phyloP scores from a whole-genome alignment of 148 eudicot species.

The Nepenthes gracilis region DNA sequence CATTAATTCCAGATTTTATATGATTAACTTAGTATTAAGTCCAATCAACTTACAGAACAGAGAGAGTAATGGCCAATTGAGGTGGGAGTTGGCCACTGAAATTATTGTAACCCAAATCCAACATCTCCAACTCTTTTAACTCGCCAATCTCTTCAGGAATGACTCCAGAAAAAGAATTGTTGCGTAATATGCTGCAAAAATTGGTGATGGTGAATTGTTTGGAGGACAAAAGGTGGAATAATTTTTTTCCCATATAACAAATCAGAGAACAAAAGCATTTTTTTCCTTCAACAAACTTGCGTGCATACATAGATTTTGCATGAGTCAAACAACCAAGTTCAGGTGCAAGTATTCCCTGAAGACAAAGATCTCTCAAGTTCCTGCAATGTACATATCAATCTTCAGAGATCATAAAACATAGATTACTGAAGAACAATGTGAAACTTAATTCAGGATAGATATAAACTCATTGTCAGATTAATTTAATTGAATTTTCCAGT shows the following conservation, averaged over 20 bases:
- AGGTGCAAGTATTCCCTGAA: constrained; percentile 63
- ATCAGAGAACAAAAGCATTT: neutral
- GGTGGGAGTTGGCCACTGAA: constrained; percentile 33
- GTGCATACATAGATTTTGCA: constrained; percentile 57
- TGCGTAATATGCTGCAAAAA: constrained; percentile 50
- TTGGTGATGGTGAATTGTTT: neutral
- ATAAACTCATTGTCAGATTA: neutral
- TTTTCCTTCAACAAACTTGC: neutral
- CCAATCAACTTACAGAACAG: constrained; percentile 40
- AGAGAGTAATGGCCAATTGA: constrained; percentile 26
- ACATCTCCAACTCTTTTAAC: constrained; percentile 48
- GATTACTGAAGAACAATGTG: neutral
- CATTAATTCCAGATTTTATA: neutral
- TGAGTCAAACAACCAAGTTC: constrained; percentile 49
- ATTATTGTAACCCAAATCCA: constrained; percentile 63
- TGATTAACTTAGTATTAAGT: neutral
- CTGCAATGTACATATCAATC: constrained; percentile 24
- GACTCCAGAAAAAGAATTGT: constrained; percentile 69
- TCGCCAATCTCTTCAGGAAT: constrained; percentile 52
- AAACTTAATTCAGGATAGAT: neutral
- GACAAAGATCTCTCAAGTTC: constrained; percentile 61
- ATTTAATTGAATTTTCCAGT: neutral
- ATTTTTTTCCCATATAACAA: neutral
- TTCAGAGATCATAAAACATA: neutral
- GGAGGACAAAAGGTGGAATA: neutral